Conservation (phyloP, 2,329 filamentous ascomycete genomes). For the Ceratocystis huliohia region DNA sequence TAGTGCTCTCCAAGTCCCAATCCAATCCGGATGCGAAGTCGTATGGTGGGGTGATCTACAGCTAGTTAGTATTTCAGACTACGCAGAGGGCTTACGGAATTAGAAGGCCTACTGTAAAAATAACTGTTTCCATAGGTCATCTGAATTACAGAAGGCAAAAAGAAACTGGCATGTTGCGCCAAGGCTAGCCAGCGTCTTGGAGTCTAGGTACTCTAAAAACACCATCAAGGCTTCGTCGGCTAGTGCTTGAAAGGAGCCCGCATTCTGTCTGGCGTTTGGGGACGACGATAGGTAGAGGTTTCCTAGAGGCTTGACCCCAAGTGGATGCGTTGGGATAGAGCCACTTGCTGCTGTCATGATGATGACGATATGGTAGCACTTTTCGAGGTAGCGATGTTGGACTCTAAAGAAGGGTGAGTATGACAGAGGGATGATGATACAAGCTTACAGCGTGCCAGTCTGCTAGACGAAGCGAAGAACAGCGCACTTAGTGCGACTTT, state of each 20-base stretch:
- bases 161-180: slow-evolving; percentile 73
- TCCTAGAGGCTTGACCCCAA: slow-evolving; percentile 74
- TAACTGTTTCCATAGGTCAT: slow-evolving; percentile 79
- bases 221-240: slow-evolving; percentile 72
- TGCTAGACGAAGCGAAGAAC: not conserved
- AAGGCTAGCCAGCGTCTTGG: slow-evolving; percentile 46
- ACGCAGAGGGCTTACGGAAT: not conserved
- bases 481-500: not conserved
- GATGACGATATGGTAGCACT: not conserved
- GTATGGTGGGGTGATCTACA: slow-evolving; percentile 24
- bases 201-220: slow-evolving; percentile 63
- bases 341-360: slow-evolving; percentile 15
- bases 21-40: slow-evolving; percentile 26
- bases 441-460: not conserved
- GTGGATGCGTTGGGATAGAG: slow-evolving; percentile 63
- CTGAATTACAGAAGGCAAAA: slow-evolving; percentile 69
- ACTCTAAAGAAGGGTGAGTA: not conserved
- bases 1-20: slow-evolving; percentile 57
- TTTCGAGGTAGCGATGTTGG: not conserved
- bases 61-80: not conserved
- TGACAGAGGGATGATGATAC: not conserved
- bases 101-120: slow-evolving; percentile 60
- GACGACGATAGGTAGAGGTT: slow-evolving; percentile 57
- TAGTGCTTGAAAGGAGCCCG: slow-evolving; percentile 52
- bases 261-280: slow-evolving; percentile 28